Percentiles rank a stretch among this genome's conserved stretches.
These are phyloP conservation scores for Solanum hybrid DNA, from an alignment of 305 asterid genomes.

Conservation along the genomic window DNA sequence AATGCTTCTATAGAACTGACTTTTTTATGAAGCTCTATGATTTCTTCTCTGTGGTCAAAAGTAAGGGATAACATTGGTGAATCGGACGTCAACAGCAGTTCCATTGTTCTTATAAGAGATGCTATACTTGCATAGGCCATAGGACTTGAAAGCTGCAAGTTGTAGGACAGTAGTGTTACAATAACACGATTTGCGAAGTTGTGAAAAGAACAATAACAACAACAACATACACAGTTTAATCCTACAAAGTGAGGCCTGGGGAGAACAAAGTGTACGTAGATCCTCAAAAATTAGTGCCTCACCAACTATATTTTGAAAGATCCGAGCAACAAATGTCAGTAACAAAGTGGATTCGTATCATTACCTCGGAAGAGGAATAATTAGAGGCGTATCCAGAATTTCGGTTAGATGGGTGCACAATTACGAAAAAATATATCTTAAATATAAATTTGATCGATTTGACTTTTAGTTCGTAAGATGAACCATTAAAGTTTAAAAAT, in stretches of 20 bases:
- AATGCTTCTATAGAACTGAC: neutral
- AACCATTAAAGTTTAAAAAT: too few species aligned
- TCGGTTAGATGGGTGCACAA: too few species aligned
- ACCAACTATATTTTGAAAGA: neutral
- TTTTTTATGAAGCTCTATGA: neutral
- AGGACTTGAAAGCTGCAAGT: neutral
- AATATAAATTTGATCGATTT: too few species aligned
- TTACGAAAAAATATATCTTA: too few species aligned
- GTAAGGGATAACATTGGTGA: neutral
- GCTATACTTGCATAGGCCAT: slow-evolving; percentile 1
- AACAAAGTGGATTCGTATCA: neutral
- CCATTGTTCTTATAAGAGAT: neutral
- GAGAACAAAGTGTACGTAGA: neutral
- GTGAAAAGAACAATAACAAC: neutral
- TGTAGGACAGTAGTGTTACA: neutral
- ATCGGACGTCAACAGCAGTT: neutral
- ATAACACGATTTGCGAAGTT: neutral
- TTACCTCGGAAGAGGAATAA: neutral
- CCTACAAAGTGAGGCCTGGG: neutral
- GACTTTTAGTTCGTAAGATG: too few species aligned
- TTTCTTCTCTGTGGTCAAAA: neutral
- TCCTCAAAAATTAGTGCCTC: neutral
- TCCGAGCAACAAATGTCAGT: neutral
- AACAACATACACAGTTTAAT: neutral
- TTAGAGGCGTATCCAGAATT: too few species aligned